phyloP scores from a whole-genome alignment of 495 filamentous ascomycete genomes.

The Xylaria longipes region DNA sequence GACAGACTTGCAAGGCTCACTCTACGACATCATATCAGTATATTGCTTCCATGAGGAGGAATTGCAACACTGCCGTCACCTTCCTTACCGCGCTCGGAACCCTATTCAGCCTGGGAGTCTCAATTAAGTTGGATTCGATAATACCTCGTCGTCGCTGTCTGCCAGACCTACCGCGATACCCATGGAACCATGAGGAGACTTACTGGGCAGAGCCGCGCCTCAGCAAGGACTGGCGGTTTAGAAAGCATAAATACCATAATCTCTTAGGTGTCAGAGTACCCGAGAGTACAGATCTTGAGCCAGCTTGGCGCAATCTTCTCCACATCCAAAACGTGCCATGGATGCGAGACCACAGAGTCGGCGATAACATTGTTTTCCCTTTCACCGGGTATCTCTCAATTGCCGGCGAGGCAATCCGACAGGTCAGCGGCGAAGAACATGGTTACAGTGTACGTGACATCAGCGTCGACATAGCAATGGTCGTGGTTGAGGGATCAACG shows the following conservation, averaged over 20 bases:
- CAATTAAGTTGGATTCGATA: no score
- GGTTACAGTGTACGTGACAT: no score
- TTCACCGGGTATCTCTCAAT: conserved; percentile 52
- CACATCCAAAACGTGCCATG: conserved; percentile 38
- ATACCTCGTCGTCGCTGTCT: no score
- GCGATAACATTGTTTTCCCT: conserved; percentile 51
- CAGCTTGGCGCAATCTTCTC: conserved; percentile 41
- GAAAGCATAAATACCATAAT: conserved; percentile 45
- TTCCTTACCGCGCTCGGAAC: no score
- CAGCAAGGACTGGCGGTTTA: conserved; percentile 47
- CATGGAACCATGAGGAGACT: conserved; percentile 47
- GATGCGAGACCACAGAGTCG: conserved; percentile 48
- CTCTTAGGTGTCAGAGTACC: conserved; percentile 47
- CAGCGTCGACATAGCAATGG: no score
- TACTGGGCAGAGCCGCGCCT: conserved; percentile 49
- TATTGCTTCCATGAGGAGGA: no score
- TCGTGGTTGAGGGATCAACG: no score
- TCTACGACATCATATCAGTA: no score
- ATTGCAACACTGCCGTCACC: no score
- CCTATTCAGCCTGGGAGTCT: no score
- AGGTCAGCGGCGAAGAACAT: no score
- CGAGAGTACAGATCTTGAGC: conserved; percentile 40
- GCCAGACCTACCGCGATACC: conserved; percentile 43
- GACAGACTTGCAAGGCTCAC: no score
- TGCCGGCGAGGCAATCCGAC: conserved; percentile 50